phyloP scores from a whole-genome alignment of 2,329 filamentous ascomycete species.

The Sordariomycetes sp. region DNA sequence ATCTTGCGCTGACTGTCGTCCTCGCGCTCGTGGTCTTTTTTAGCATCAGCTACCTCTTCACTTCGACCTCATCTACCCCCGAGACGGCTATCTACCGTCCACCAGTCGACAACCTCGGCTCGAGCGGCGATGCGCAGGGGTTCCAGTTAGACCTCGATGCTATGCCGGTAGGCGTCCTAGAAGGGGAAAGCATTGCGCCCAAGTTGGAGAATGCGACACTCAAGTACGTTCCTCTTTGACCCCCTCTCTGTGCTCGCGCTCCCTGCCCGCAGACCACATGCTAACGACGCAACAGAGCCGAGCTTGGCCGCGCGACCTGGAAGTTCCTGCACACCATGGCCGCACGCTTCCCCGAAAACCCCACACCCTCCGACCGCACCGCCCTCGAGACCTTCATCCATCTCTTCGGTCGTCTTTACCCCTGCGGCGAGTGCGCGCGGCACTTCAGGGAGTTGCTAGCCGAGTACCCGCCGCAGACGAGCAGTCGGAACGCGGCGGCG shows the following conservation, averaged over 20 bases:
- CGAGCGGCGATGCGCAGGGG: slow-evolving; percentile 5
- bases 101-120: slow-evolving; percentile 20
- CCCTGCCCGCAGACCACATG: slow-evolving; percentile 5
- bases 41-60: slow-evolving; percentile 50
- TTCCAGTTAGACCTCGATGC: slow-evolving; percentile 29
- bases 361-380: slow-evolving; percentile 50
- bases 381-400: slow-evolving; percentile 57
- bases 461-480: slow-evolving; percentile 57
- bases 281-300: slow-evolving; percentile 31
- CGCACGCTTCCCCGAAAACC: slow-evolving; percentile 58
- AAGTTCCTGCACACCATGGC: slow-evolving; percentile 65
- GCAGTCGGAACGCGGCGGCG: slow-evolving; percentile 52
- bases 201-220: slow-evolving; percentile 76
- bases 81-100: neutral
- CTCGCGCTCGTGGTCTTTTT: slow-evolving; percentile 46
- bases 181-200: slow-evolving; percentile 65
- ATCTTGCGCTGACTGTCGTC: slow-evolving; percentile 43
- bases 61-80: slow-evolving; percentile 15
- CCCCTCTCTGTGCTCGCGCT: neutral
- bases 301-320: slow-evolving; percentile 61
- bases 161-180: slow-evolving; percentile 41
- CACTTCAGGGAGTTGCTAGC: slow-evolving; percentile 56
- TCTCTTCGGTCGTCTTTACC: slow-evolving; percentile 60
- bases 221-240: slow-evolving; percentile 43
- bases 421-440: slow-evolving; percentile 59